Percentiles rank a stretch among this genome's conserved stretches.
Evolutionary conservation across 1,284 basidiomycete genomes (phyloP).

Genomic region (Trichosporon coremiiforme): DNA sequence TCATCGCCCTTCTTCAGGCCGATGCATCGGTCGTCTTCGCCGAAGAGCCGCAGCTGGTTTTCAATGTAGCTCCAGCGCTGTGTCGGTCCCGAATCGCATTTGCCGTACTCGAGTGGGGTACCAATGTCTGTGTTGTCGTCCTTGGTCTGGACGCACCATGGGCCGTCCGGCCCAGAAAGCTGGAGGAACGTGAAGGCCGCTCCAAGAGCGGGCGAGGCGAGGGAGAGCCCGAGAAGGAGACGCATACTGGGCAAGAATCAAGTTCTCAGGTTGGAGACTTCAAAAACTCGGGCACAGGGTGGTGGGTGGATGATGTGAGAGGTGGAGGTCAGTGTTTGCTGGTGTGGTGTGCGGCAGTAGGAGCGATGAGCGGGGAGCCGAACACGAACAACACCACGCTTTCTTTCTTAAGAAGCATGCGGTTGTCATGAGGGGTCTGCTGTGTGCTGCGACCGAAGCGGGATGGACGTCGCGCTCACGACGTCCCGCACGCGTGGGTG

Average conservation of each 20-base stretch:
- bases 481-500: neutral
- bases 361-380: neutral
- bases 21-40: neutral
- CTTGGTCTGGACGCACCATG: slow-evolving; percentile 10
- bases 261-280: neutral
- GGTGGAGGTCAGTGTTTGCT: neutral
- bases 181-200: neutral
- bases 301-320: neutral
- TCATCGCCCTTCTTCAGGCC: too few species aligned
- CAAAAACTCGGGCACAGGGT: neutral
- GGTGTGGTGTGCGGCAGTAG: neutral
- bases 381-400: neutral
- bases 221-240: slow-evolving; percentile 20
- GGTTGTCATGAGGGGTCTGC: neutral
- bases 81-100: neutral
- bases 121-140: neutral
- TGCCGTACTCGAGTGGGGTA: neutral
- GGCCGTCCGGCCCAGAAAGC: neutral
- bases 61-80: slow-evolving; percentile 5
- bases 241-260: neutral
- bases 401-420: too few species aligned
- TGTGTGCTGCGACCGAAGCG: neutral
- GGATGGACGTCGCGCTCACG: neutral
- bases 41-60: slow-evolving; percentile 5
- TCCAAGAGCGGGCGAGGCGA: slow-evolving; percentile 18